Conservation (phyloP, 1,139 yeast genomes). For the Eremothecium sinecaudum region DNA sequence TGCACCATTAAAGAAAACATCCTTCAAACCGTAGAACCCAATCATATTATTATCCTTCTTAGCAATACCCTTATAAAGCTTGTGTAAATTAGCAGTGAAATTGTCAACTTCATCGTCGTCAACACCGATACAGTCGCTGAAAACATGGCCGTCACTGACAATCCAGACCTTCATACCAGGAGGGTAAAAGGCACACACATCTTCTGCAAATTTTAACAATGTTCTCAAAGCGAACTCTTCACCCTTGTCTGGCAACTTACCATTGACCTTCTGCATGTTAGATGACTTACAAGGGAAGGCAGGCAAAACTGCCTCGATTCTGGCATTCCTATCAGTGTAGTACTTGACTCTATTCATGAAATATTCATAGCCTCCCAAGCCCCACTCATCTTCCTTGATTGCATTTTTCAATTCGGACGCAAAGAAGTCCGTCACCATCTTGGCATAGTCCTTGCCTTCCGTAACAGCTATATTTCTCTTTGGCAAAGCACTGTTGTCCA, state of each 20-base stretch:
- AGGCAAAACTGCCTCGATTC: constrained; percentile 50
- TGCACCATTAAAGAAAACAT: constrained; percentile 29
- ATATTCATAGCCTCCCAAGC: constrained; percentile 35
- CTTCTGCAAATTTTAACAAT: constrained; percentile 27
- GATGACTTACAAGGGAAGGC: constrained; percentile 61
- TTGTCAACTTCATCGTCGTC: constrained; percentile 45
- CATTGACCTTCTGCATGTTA: constrained; percentile 44
- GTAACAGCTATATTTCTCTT: constrained; percentile 7
- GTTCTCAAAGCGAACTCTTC: constrained; percentile 35
- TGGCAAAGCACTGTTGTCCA: constrained; percentile 18
- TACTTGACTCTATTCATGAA: constrained; percentile 38
- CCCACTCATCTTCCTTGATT: constrained; percentile 43
- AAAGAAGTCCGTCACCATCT: constrained; percentile 33
- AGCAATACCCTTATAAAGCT: constrained; percentile 34
- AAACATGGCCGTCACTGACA: constrained; percentile 59
- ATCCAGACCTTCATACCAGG: constrained; percentile 50
- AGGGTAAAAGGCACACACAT: constrained; percentile 36
- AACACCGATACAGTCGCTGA: constrained; percentile 50
- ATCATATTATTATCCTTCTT: constrained; percentile 26
- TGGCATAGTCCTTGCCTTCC: constrained; percentile 20
- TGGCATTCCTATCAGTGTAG: constrained; percentile 40
- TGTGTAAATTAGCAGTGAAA: constrained; percentile 39
- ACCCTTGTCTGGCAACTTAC: constrained; percentile 42
- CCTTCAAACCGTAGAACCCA: constrained; percentile 35
- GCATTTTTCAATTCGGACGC: constrained; percentile 41